Base-by-base conservation (phyloP, 2,329 filamentous ascomycete genomes). In the Xylaria multiplex region DNA sequence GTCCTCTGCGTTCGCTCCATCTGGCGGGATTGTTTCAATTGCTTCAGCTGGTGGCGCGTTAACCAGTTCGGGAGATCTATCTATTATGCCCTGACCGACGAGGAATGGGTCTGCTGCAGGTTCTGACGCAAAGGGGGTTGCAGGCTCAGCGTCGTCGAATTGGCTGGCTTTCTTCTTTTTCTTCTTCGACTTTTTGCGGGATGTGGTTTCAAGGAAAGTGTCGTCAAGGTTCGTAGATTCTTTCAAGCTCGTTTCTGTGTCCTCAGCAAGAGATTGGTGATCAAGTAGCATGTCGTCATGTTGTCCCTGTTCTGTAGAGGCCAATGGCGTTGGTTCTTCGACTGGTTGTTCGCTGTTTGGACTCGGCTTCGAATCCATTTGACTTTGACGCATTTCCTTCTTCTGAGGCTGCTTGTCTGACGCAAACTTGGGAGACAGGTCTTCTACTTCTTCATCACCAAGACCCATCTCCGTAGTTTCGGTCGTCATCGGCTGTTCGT, bases 151-250 rank as follows among this genome's bases (percentile, higher is more conserved):
- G 46, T 70, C 69, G 24, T 67, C 57, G 14, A 59, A 19, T 66
- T 70, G 66, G 49, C 42, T 69, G n/a, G 60, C 62, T 52, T 67
- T 68, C 63, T 78, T 78, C 58, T 74, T 77, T 65, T 77, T 77
- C 62, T 77, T 79, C 66, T 77, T 79, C 60, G 73, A 72, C 68
- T 76, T 76, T 65, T 73, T 74, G 9, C 63, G 67, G 22, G 66
- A 65, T 48, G 57, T 61, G 54, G 64, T 56, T 61, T 72, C 66
- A 62, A 68, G 64, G 65, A 61, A 59, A 50, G 60, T 65, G 58
- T 70, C 67, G 59, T 71, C 62, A 63, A 68, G 54, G 46, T 66
- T 22, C 43, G 55, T 65, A 64, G 63, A 64, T 49, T 74, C 64
- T 65, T 74, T 72, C 27, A 54, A 69, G 64, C 67, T 70, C 69